These are phyloP conservation scores for Fusarium hainanense DNA, from an alignment of 2,329 filamentous ascomycete genomes.

Conservation along the genomic window DNA sequence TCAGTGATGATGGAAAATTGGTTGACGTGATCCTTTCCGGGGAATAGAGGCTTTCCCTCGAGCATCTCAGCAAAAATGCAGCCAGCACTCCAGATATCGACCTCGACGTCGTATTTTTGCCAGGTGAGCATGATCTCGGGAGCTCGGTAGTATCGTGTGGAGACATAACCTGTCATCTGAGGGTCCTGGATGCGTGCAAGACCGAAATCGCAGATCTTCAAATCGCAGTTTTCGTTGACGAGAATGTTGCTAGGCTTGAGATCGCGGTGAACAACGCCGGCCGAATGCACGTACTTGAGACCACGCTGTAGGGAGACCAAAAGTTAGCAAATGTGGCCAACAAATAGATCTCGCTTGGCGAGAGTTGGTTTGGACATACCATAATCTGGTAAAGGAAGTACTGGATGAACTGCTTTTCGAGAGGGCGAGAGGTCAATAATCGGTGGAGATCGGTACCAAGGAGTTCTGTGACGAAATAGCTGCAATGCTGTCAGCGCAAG, in stretches of 20 bases:
- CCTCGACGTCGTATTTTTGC: constrained; percentile 99
- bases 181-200: constrained; percentile 97
- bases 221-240: constrained; percentile 99
- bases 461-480: constrained; percentile 98
- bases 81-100: constrained; percentile 98
- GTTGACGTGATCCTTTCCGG: constrained; percentile 98
- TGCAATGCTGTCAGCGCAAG: constrained; percentile 53
- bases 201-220: constrained; percentile 99
- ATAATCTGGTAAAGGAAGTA: constrained; percentile 99
- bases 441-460: constrained; percentile 96
- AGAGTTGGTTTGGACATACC: constrained; percentile 64
- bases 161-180: constrained; percentile 99
- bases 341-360: neutral
- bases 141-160: constrained; percentile 97
- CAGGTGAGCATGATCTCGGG: constrained; percentile 99
- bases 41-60: constrained; percentile 97
- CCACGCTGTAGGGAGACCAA: constrained; percentile 72
- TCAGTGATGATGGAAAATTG: constrained; percentile 99
- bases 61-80: constrained; percentile 99
- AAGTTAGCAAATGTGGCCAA: constrained; percentile 24
- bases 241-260: constrained; percentile 99
- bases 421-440: constrained; percentile 90
- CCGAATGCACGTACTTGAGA: constrained; percentile 98
- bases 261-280: constrained; percentile 96
- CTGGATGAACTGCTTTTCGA: constrained; percentile 99